Percentiles rank a stretch among this genome's conserved stretches.
Evolutionary conservation across 805 yeast genomes (phyloP).

Genomic region (Wickerhamomyces canadensis): DNA sequence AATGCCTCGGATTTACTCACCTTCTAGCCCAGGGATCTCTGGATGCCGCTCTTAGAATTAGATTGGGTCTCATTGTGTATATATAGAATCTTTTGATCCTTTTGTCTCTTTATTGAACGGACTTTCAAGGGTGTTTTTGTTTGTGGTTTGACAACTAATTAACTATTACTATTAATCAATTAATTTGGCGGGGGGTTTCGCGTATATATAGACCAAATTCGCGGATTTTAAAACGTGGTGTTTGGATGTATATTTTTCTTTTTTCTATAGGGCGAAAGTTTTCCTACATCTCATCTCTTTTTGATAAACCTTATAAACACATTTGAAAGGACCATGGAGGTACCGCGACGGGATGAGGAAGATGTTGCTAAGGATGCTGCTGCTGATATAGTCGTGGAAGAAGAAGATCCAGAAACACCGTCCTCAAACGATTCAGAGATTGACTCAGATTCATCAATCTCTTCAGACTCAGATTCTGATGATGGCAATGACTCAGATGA

Average conservation of each 20-base stretch:
- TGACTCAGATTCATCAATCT: slow-evolving; percentile 2
- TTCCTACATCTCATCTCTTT: background rate
- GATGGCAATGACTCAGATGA: slow-evolving; percentile 16
- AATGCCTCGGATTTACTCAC: slow-evolving; percentile 15
- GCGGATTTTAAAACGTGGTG: background rate
- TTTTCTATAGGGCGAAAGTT: background rate
- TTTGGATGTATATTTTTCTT: background rate
- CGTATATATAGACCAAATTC: no score
- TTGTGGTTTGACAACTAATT: no score
- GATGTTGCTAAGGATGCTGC: background rate
- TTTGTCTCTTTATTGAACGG: no score
- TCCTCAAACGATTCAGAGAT: background rate
- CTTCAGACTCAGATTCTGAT: slow-evolving; percentile 7
- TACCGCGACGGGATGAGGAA: no score
- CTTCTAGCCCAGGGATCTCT: slow-evolving; percentile 46
- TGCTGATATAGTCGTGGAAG: background rate
- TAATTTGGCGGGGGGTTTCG: no score
- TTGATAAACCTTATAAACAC: background rate
- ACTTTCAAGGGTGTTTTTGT: no score
- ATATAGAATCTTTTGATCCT: background rate
- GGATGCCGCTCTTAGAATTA: slow-evolving; percentile 15
- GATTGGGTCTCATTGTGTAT: slow-evolving; percentile 16
- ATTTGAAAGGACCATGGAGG: no score
- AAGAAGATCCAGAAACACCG: background rate
- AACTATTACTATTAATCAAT: background rate